Conservation (phyloP, 164 flowering plant genomes). For the Umbilicus rupestris region DNA sequence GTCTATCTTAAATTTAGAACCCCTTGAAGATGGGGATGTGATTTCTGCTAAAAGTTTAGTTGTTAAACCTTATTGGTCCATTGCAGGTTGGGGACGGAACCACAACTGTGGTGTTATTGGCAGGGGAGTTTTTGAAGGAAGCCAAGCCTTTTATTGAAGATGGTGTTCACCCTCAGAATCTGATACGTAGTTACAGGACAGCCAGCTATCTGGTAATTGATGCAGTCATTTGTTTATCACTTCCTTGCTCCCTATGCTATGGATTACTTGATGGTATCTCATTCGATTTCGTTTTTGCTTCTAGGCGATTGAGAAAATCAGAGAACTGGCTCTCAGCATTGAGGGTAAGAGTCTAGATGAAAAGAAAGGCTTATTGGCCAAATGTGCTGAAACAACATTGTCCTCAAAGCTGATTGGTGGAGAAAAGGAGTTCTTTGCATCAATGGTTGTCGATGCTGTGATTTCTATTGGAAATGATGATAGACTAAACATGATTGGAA, state of each 20-base stretch:
- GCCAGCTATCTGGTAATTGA: constrained; percentile 57
- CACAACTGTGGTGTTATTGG: constrained; percentile 91
- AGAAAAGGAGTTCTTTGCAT: constrained; percentile 94
- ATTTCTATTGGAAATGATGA: constrained; percentile 80
- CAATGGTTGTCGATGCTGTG: constrained; percentile 98
- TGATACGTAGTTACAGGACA: constrained; percentile 75
- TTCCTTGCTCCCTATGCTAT: constrained; percentile 1
- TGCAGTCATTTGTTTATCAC: neutral
- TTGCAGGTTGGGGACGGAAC: constrained; percentile 98
- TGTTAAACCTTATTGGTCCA: neutral
- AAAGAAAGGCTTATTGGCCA: constrained; percentile 70
- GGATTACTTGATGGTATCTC: neutral
- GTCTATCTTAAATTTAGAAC: neutral
- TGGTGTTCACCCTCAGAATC: constrained; percentile 91
- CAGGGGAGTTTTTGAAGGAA: constrained; percentile 90
- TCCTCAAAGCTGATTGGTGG: constrained; percentile 97
- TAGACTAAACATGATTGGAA: constrained; percentile 85
- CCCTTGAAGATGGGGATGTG: neutral
- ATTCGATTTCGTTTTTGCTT: neutral
- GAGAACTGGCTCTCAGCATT: constrained; percentile 78
- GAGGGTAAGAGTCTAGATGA: constrained; percentile 93
- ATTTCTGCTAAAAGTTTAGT: neutral
- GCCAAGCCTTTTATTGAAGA: constrained; percentile 98
- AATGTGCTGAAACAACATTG: constrained; percentile 98
- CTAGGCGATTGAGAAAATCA: constrained; percentile 80